phyloP scores from a whole-genome alignment of 495 filamentous ascomycete species.

The Penicillium soppii region DNA sequence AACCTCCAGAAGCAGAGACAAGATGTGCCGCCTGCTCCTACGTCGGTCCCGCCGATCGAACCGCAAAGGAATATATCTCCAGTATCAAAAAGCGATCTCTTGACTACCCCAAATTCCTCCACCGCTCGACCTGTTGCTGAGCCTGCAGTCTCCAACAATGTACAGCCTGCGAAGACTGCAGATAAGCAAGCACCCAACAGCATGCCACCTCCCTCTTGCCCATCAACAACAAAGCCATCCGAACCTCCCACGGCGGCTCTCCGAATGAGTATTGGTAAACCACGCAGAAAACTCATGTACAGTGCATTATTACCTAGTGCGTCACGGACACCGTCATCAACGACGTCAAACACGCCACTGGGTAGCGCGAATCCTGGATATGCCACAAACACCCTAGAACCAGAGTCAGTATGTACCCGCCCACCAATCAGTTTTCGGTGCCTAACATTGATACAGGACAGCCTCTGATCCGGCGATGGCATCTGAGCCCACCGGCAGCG shows the following conservation, averaged over 20 bases:
- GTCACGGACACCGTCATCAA: constrained; percentile 12
- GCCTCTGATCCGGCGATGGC: background rate
- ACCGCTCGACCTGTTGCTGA: background rate
- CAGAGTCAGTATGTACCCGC: constrained; percentile 36
- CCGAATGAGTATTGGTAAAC: constrained; percentile 35
- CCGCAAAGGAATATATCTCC: background rate
- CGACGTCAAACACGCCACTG: constrained; percentile 1
- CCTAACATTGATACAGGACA: constrained; percentile 20
- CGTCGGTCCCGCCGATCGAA: background rate
- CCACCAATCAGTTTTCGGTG: background rate
- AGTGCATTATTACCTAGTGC: constrained; percentile 36
- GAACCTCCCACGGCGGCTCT: constrained; percentile 22
- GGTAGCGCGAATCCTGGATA: constrained; percentile 5
- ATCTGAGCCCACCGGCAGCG: constrained; percentile 8
- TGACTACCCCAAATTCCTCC: background rate
- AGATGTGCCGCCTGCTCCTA: background rate
- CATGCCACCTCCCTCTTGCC: constrained; percentile 3
- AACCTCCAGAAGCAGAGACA: background rate
- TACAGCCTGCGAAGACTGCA: background rate
- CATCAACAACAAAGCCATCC: background rate
- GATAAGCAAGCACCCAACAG: background rate
- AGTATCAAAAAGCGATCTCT: background rate
- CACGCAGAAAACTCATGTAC: constrained; percentile 51
- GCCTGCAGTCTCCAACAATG: background rate
- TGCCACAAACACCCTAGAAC: constrained; percentile 3